Evolutionary conservation across 805 yeast genomes (phyloP).

Genomic region (Blastobotrys parvus): DNA sequence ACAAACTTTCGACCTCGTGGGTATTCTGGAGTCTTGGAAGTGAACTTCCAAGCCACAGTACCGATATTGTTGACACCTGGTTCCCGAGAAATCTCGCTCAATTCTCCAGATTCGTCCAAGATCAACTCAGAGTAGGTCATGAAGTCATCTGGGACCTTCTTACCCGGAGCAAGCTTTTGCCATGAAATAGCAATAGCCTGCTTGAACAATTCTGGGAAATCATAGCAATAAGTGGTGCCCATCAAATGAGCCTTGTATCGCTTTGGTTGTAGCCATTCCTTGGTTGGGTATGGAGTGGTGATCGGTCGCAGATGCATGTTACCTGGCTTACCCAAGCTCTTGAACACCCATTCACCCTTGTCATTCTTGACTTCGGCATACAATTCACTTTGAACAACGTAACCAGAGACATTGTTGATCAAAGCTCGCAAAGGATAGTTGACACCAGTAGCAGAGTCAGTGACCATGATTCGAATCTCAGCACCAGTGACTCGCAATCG

Average conservation of each 20-base stretch:
- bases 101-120: constrained; percentile 65
- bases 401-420: constrained; percentile 94
- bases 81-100: constrained; percentile 87
- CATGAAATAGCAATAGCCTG: constrained; percentile 83
- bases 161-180: constrained; percentile 42
- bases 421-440: constrained; percentile 96
- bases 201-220: constrained; percentile 97
- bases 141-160: constrained; percentile 52
- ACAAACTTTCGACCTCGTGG: constrained; percentile 93
- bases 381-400: constrained; percentile 90
- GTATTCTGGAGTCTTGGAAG: constrained; percentile 91
- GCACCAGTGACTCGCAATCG: constrained; percentile 95
- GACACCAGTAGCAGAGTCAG: constrained; percentile 81
- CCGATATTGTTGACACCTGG: constrained; percentile 95
- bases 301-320: constrained; percentile 96
- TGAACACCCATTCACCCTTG: constrained; percentile 95
- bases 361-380: constrained; percentile 90
- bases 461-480: constrained; percentile 91
- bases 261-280: constrained; percentile 97
- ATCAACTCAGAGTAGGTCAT: constrained; percentile 78
- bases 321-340: constrained; percentile 90
- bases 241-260: constrained; percentile 96
- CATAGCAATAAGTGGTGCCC: constrained; percentile 98
- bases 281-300: constrained; percentile 93
- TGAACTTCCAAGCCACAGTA: constrained; percentile 93